phyloP scores from a whole-genome alignment of 2,329 filamentous ascomycete genomes.

The Sporothrix luriei region DNA sequence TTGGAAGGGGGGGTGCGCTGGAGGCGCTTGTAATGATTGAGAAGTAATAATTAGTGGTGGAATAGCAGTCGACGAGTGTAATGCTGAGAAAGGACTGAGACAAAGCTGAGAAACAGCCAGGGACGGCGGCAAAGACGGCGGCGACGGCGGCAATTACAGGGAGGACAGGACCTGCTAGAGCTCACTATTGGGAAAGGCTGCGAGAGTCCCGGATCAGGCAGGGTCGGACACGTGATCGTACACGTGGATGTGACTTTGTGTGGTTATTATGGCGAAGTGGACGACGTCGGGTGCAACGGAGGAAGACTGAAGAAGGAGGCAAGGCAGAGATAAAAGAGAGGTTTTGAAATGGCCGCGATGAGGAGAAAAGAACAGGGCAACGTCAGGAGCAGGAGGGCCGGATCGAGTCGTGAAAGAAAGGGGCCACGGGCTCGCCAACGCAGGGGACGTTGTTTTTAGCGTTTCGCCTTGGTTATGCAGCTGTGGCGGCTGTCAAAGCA shows the following conservation, averaged over 20 bases:
- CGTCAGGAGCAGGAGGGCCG: neutral
- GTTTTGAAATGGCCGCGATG: neutral
- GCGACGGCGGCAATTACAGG: constrained; percentile 13
- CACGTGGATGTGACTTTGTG: neutral
- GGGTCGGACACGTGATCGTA: neutral
- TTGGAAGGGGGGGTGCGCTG: neutral
- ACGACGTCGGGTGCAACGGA: neutral
- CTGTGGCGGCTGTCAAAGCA: constrained; percentile 19
- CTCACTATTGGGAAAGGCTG: neutral
- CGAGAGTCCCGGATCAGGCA: neutral
- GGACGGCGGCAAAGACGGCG: neutral
- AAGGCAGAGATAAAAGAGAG: neutral
- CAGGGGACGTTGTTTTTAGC: constrained; percentile 12
- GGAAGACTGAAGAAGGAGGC: constrained; percentile 39
- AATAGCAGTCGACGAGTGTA: neutral
- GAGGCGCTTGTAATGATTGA: neutral
- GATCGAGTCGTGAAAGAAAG: constrained; percentile 1
- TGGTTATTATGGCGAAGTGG: neutral
- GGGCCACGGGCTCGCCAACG: neutral
- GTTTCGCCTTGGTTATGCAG: constrained; percentile 18
- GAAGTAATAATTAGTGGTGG: neutral
- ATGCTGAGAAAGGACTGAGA: constrained; percentile 21
- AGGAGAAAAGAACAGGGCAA: constrained; percentile 9
- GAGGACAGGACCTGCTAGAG: too few relatives aligned
- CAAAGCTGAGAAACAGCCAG: constrained; percentile 12